phyloP scores from a whole-genome alignment of 31 red algal genomes.

The Odonthalia washingtoniensis region DNA sequence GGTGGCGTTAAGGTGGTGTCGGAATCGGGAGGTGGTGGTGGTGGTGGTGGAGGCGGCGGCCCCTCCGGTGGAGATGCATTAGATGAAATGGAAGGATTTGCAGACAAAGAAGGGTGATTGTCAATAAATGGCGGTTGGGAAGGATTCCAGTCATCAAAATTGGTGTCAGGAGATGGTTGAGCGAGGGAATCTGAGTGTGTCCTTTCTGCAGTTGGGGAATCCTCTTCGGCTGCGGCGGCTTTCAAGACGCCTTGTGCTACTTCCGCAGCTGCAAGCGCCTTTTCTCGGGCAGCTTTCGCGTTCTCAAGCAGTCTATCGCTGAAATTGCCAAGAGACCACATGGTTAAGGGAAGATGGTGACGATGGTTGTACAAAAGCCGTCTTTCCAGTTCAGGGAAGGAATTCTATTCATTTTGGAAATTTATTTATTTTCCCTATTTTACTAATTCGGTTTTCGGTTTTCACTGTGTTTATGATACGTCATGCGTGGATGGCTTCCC shows the following conservation, averaged over 20 bases:
- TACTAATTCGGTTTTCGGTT: too few relatives aligned
- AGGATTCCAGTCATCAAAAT: conserved; percentile 32
- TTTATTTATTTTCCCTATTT: too few relatives aligned
- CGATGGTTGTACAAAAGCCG: too few relatives aligned
- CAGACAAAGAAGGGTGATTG: neutral
- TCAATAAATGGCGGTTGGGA: conserved; percentile 1
- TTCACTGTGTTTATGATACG: too few relatives aligned
- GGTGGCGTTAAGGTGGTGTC: neutral
- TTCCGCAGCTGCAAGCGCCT: conserved; percentile 50
- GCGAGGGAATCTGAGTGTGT: neutral
- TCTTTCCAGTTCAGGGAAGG: too few relatives aligned
- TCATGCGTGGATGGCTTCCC: too few relatives aligned
- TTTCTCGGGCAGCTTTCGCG: conserved; percentile 46
- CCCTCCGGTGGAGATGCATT: neutral
- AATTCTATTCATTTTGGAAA: too few relatives aligned
- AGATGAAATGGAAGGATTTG: neutral
- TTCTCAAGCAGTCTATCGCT: conserved; percentile 67
- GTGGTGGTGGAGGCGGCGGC: conserved; percentile 22
- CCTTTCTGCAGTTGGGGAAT: neutral
- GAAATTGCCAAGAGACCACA: conserved; percentile 67
- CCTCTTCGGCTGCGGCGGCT: conserved; percentile 63
- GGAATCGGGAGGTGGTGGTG: conserved; percentile 26
- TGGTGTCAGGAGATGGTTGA: neutral
- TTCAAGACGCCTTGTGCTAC: conserved; percentile 66
- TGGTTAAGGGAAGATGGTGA: too few relatives aligned